Conservation (phyloP, 2,329 filamentous ascomycete species). For the Chrysoporthe austroafricana region DNA sequence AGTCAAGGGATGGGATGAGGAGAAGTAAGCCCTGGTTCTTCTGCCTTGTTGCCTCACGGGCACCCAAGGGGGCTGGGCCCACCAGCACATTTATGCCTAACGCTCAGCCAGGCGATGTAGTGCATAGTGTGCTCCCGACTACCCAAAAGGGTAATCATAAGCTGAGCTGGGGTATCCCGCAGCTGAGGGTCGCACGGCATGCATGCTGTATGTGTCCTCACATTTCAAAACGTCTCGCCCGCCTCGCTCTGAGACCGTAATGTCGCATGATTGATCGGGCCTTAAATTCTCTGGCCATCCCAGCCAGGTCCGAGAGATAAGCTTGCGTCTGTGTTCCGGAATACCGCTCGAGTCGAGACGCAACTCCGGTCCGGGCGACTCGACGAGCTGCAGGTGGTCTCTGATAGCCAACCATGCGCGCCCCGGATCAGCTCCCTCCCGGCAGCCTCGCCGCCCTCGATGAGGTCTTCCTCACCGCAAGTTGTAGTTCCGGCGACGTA, state of each 20-base stretch:
- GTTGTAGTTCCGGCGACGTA: too few species aligned
- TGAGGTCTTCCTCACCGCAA: too few species aligned
- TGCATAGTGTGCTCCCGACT: too few species aligned
- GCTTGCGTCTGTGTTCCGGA: background rate
- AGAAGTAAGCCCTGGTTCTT: background rate
- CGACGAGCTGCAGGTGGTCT: background rate
- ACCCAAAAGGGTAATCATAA: too few species aligned
- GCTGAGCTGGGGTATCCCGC: too few species aligned
- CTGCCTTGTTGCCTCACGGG: background rate
- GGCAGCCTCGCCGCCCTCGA: too few species aligned
- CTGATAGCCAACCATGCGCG: background rate
- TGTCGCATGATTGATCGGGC: background rate
- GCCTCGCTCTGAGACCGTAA: background rate
- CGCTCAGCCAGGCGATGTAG: too few species aligned
- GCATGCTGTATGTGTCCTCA: too few species aligned
- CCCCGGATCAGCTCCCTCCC: background rate
- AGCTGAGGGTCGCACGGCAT: too few species aligned
- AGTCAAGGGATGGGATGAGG: background rate
- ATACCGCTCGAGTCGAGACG: background rate
- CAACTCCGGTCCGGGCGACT: background rate
- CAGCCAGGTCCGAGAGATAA: background rate
- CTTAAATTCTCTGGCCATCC: background rate
- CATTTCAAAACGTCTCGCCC: background rate
- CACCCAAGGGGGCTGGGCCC: too few species aligned
- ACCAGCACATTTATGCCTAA: too few species aligned